A percentile compares a stretch with the other conserved stretches of the same genome.
Evolutionary conservation across 2,329 filamentous ascomycete genomes (phyloP).

Genomic region (Diaporthe eres): DNA sequence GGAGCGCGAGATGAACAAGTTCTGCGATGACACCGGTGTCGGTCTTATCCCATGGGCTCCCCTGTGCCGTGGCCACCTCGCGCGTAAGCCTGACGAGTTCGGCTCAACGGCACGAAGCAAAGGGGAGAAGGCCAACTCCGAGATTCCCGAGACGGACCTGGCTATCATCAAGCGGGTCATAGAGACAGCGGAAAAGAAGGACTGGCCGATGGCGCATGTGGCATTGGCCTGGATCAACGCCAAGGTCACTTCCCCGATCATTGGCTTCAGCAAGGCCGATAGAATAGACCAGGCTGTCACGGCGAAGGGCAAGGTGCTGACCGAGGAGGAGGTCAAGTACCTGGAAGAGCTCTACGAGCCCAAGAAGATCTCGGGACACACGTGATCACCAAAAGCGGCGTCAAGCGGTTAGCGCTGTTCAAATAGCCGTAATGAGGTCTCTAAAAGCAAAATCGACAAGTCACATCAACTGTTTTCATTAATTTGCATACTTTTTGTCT

Average conservation of each 20-base stretch:
- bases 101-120: conserved; percentile 50
- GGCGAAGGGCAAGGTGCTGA: conserved; percentile 62
- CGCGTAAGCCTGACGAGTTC: conserved; percentile 49
- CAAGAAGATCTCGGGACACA: conserved; percentile 60
- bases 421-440: not conserved
- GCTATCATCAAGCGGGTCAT: conserved; percentile 49
- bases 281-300: conserved; percentile 74
- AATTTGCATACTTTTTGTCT: no score
- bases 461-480: no score
- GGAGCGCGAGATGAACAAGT: conserved; percentile 60
- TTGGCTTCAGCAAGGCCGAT: conserved; percentile 71
- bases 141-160: conserved; percentile 52
- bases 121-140: conserved; percentile 51
- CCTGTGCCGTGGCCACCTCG: conserved; percentile 55
- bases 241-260: conserved; percentile 69
- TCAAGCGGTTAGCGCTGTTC: not conserved
- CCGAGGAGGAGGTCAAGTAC: conserved; percentile 71
- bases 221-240: conserved; percentile 74
- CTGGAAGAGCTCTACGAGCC: conserved; percentile 74
- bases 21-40: conserved; percentile 58
- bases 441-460: not conserved
- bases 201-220: conserved; percentile 72
- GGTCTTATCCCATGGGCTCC: conserved; percentile 59
- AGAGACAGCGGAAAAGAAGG: conserved; percentile 49
- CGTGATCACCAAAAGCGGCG: conserved; percentile 23